A percentile compares a stretch with the other conserved stretches of the same genome.
These are phyloP conservation scores for Darksidea phi DNA, from an alignment of 495 filamentous ascomycete genomes.

Conservation along the genomic window DNA sequence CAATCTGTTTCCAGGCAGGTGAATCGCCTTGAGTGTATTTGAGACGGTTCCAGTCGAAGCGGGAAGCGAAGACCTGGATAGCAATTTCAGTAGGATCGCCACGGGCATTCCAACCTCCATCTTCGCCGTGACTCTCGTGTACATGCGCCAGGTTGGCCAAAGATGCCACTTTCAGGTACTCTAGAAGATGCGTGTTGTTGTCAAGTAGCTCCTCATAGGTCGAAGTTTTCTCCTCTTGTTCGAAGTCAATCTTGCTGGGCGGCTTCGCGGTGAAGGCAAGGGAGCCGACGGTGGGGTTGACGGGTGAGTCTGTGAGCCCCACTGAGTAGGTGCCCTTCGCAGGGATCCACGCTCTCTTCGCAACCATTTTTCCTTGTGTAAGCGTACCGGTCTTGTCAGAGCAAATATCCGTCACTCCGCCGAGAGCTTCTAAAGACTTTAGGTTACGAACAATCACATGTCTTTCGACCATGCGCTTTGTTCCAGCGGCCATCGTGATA, in stretches of 20 bases:
- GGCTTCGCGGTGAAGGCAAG: slow-evolving; percentile 32
- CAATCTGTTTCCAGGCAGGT: slow-evolving; percentile 44
- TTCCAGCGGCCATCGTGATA: slow-evolving; percentile 74
- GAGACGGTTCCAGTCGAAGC: slow-evolving; percentile 49
- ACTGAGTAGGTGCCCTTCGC: slow-evolving; percentile 43
- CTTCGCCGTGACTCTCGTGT: slow-evolving; percentile 31
- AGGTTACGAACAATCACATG: slow-evolving; percentile 71
- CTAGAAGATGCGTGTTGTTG: slow-evolving; percentile 33
- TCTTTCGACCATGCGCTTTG: slow-evolving; percentile 68
- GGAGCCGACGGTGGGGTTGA: slow-evolving; percentile 40
- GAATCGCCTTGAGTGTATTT: slow-evolving; percentile 45
- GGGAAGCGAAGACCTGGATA: slow-evolving; percentile 53
- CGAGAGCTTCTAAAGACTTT: slow-evolving; percentile 62
- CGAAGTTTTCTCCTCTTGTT: slow-evolving; percentile 36
- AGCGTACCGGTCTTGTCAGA: slow-evolving; percentile 73
- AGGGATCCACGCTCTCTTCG: slow-evolving; percentile 54
- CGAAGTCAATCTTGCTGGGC: slow-evolving; percentile 35
- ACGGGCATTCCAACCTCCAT: slow-evolving; percentile 49
- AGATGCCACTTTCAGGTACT: slow-evolving; percentile 41
- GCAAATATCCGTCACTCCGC: slow-evolving; percentile 51
- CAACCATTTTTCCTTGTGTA: slow-evolving; percentile 65
- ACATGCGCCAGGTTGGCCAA: slow-evolving; percentile 44
- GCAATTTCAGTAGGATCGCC: slow-evolving; percentile 61
- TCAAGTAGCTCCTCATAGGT: slow-evolving; percentile 43
- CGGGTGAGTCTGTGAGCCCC: slow-evolving; percentile 38